Percentiles rank a stretch among this genome's conserved stretches.
These are phyloP conservation scores for Citrus hindsii DNA, from an alignment of 345 rosid species.

Conservation along the genomic window DNA sequence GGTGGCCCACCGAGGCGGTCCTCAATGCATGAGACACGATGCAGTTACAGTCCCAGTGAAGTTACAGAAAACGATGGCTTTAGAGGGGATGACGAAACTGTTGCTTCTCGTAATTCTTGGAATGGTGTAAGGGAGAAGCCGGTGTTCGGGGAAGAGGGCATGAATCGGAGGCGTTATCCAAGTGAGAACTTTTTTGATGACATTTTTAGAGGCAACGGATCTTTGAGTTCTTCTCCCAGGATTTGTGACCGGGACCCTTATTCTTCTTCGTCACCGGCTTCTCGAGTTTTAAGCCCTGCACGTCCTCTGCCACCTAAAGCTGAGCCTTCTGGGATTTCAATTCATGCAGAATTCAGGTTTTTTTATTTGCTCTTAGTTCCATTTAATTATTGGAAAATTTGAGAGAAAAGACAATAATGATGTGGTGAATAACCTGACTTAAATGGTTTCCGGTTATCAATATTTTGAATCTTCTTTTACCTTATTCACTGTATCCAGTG, in stretches of 20 bases:
- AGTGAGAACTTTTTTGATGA: conserved; percentile 67
- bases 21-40: conserved; percentile 37
- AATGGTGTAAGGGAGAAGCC: conserved; percentile 56
- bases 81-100: conserved; percentile 19
- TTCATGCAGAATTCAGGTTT: conserved; percentile 76
- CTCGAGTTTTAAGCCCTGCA: conserved; percentile 58
- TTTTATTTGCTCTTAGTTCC: background rate
- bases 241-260: conserved; percentile 37
- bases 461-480: background rate
- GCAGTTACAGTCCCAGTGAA: conserved; percentile 51
- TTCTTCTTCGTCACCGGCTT: conserved; percentile 42
- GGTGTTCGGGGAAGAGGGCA: conserved; percentile 65
- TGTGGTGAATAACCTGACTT: background rate
- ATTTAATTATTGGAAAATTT: background rate
- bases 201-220: conserved; percentile 56
- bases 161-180: conserved; percentile 33
- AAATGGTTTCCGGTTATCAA: background rate
- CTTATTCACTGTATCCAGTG: background rate
- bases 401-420: background rate
- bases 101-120: conserved; percentile 28
- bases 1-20: conserved; percentile 83
- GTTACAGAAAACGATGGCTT: conserved; percentile 18
- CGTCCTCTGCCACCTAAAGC: conserved; percentile 45
- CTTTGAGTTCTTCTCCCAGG: conserved; percentile 47
- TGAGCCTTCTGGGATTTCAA: conserved; percentile 41